Percentiles rank a stretch among this genome's conserved stretches.
These are phyloP conservation scores for Volvox carteri DNA, from an alignment of 163 green algal species.

Conservation along the genomic window DNA sequence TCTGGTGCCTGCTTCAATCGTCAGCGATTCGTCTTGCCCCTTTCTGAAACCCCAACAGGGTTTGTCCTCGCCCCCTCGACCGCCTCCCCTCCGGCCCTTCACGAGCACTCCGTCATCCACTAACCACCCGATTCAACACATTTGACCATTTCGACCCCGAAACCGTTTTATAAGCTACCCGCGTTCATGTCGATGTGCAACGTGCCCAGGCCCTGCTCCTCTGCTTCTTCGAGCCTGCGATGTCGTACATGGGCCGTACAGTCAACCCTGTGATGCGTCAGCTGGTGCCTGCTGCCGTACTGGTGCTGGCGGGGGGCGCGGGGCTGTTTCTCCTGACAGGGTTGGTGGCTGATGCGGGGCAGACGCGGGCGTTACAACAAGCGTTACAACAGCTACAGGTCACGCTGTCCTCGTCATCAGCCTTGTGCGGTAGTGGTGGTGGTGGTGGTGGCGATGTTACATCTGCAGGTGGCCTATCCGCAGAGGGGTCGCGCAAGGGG, in stretches of 20 bases:
- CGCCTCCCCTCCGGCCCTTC: too few relatives aligned
- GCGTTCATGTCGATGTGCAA: too few relatives aligned
- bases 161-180: too few relatives aligned
- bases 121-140: too few relatives aligned
- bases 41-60: too few relatives aligned
- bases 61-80: too few relatives aligned
- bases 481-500: neutral
- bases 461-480: neutral
- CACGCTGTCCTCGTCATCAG: too few relatives aligned
- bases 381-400: constrained; percentile 31
- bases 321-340: neutral
- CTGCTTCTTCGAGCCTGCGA: constrained; percentile 18
- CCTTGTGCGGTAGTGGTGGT: too few relatives aligned
- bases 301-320: constrained; percentile 15
- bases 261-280: neutral
- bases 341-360: constrained; percentile 22
- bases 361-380: constrained; percentile 33
- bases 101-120: too few relatives aligned
- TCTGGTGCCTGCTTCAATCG: too few relatives aligned
- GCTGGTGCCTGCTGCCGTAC: neutral
- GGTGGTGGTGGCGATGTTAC: neutral
- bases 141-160: too few relatives aligned
- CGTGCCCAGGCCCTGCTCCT: constrained; percentile 24
- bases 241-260: neutral
- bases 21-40: too few relatives aligned